Evolutionary conservation across 768 basidiomycete genomes (phyloP).

Genomic region (Dacryopinax spathularia): DNA sequence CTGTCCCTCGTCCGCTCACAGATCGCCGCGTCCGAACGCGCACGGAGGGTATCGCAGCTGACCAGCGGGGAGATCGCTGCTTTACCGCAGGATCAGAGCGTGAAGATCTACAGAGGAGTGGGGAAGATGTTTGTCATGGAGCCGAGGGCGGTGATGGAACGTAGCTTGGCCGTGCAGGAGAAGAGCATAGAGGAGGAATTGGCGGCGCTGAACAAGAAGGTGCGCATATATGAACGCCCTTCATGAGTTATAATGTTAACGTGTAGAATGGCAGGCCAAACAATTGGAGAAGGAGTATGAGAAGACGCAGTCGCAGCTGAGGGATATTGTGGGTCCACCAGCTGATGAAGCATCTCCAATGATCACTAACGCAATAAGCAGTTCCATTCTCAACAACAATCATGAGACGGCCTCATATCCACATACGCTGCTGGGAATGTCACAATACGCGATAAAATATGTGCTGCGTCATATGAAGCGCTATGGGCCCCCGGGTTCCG

Average conservation of each 20-base stretch:
- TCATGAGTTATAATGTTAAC: neutral
- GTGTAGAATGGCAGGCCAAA: neutral
- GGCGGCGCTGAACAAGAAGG: neutral
- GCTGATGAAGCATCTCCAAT: neutral
- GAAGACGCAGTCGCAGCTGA: neutral
- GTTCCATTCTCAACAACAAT: neutral
- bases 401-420: too few relatives aligned
- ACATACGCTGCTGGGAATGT: neutral
- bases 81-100: neutral
- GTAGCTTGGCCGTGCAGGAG: conserved; percentile 2
- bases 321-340: neutral
- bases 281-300: neutral
- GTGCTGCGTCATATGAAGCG: too few relatives aligned
- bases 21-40: neutral
- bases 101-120: neutral
- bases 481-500: too few relatives aligned
- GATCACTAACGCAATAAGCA: neutral
- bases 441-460: neutral
- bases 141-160: neutral
- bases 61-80: neutral
- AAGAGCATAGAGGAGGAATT: neutral
- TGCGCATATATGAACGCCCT: neutral
- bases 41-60: neutral
- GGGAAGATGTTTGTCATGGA: conserved; percentile 1
- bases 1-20: neutral